Evolutionary conservation across 169 alveolate genomes (phyloP).

Genomic region (Theileria annulata): DNA sequence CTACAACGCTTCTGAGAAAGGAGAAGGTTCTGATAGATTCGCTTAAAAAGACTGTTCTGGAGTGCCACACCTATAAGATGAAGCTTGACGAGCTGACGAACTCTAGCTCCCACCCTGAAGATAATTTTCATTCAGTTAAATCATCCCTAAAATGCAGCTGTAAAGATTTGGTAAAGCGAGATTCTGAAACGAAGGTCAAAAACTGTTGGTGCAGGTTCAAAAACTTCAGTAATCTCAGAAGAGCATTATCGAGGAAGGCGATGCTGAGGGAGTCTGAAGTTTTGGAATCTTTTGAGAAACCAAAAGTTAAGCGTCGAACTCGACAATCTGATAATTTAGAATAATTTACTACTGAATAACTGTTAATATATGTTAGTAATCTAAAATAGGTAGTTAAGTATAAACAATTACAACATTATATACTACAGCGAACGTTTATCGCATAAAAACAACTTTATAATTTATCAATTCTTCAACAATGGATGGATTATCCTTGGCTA

Average conservation of each 20-base stretch:
- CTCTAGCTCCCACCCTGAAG: not conserved
- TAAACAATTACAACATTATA: not conserved
- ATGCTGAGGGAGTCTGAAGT: conserved; percentile 3
- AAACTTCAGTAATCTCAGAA: conserved; percentile 10
- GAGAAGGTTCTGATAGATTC: conserved; percentile 34
- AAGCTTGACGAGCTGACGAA: conserved; percentile 19
- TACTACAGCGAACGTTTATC: not conserved
- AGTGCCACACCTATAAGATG: conserved; percentile 24
- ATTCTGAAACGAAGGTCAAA: conserved; percentile 5
- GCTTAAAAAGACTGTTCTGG: conserved; percentile 49
- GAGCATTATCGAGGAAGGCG: conserved; percentile 8
- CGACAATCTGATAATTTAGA: not conserved
- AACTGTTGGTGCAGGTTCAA: conserved; percentile 53
- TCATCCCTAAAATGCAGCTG: conserved; percentile 37
- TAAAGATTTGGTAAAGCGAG: not conserved
- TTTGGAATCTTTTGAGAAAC: not conserved
- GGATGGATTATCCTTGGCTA: conserved; percentile 37
- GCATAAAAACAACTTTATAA: conserved; percentile 24
- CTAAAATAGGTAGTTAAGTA: not conserved
- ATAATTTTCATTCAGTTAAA: not conserved
- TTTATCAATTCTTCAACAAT: conserved; percentile 55
- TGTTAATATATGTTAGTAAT: too few species aligned
- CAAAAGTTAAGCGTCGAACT: not conserved
- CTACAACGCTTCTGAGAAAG: conserved; percentile 28
- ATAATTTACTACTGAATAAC: not conserved